phyloP scores from a whole-genome alignment of 2,329 filamentous ascomycete genomes.

The Trichophyton equinum region DNA sequence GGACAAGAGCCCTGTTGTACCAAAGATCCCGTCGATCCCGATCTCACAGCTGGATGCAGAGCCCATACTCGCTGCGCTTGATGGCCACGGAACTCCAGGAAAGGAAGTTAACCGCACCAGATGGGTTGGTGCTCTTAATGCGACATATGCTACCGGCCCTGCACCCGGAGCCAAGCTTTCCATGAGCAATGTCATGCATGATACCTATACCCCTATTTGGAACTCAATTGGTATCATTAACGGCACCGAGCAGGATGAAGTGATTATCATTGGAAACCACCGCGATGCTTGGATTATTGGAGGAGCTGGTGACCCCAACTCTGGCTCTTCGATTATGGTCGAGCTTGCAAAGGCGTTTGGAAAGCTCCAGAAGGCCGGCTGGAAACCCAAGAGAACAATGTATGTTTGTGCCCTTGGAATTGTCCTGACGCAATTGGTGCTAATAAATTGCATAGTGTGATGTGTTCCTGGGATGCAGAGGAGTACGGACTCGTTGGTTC shows the following conservation, averaged over 20 bases:
- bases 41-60: conserved; percentile 22
- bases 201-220: conserved; percentile 18
- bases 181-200: conserved; percentile 18
- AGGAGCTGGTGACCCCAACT: conserved; percentile 42
- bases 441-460: conserved; percentile 12
- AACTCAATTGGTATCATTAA: conserved; percentile 21
- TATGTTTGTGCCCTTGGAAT: conserved; percentile 9
- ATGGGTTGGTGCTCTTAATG: conserved; percentile 24
- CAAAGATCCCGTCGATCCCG: conserved; percentile 25
- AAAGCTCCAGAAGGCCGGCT: conserved; percentile 35
- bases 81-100: conserved; percentile 23
- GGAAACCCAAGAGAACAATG: conserved; percentile 42
- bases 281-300: conserved; percentile 44
- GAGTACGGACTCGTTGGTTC: conserved; percentile 30
- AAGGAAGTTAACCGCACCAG: conserved; percentile 22
- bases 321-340: conserved; percentile 38
- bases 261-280: conserved; percentile 42
- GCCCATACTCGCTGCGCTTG: conserved; percentile 22
- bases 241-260: conserved; percentile 24
- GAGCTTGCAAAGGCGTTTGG: conserved; percentile 41
- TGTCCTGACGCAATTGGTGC: not conserved
- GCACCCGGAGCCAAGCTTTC: conserved; percentile 18
- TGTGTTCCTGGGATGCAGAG: conserved; percentile 26
- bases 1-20: conserved; percentile 18
- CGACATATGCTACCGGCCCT: conserved; percentile 22